These are phyloP conservation scores for Strobilomyces confusus DNA, from an alignment of 768 basidiomycete genomes.

Conservation along the genomic window DNA sequence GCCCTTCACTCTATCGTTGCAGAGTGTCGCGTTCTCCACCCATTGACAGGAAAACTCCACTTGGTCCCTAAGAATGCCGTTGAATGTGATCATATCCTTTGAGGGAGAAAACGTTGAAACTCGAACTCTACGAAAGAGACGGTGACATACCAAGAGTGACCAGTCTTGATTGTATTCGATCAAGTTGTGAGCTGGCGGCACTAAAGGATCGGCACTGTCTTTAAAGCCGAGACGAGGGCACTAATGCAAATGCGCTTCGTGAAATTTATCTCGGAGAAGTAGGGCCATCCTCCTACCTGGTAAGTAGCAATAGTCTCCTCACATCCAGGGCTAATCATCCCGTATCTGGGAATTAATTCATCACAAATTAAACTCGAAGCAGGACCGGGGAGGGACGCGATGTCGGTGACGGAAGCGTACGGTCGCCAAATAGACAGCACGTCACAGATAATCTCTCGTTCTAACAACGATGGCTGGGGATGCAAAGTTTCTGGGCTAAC, in stretches of 20 bases:
- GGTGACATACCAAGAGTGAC: not conserved
- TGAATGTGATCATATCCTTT: constrained; percentile 4
- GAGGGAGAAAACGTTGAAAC: not conserved
- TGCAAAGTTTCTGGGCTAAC: too few species aligned
- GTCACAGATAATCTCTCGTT: too few species aligned
- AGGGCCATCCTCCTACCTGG: not conserved
- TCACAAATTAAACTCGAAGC: not conserved
- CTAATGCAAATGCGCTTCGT: not conserved
- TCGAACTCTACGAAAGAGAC: not conserved
- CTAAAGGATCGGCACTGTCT: not conserved
- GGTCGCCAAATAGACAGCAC: too few species aligned
- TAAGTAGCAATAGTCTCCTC: not conserved
- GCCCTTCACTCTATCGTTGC: not conserved
- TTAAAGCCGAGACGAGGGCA: not conserved
- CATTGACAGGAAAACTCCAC: constrained; percentile 2
- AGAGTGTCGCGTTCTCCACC: not conserved
- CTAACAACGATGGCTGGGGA: too few species aligned
- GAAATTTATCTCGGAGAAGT: not conserved
- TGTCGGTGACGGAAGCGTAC: too few species aligned
- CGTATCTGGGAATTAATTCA: not conserved
- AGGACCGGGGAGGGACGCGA: not conserved
- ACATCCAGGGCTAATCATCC: not conserved
- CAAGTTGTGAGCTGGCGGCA: not conserved
- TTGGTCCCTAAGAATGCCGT: not conserved
- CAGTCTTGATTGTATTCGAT: not conserved